Conservation (phyloP, 345 rosid genomes). For the Cardamine occulta region DNA sequence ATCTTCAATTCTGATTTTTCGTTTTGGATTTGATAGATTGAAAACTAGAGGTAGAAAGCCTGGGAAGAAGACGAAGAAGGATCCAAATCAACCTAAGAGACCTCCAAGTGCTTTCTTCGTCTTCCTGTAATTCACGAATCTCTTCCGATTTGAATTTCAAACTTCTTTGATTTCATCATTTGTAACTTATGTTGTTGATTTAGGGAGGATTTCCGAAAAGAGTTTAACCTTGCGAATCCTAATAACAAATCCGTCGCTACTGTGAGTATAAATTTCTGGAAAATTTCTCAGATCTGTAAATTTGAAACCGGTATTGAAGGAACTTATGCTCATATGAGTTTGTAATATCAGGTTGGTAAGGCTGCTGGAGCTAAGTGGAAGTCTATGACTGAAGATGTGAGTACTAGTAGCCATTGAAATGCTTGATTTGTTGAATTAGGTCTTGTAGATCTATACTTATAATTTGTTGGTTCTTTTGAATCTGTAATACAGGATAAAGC, state of each 20-base stretch:
- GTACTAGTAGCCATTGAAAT: constrained; percentile 32
- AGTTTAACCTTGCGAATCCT: constrained; percentile 70
- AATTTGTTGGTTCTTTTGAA: neutral
- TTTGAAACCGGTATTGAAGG: neutral
- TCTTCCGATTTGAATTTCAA: constrained; percentile 5
- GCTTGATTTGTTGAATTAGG: neutral
- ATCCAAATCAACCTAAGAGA: constrained; percentile 90
- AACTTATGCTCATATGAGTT: neutral
- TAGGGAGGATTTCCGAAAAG: constrained; percentile 74
- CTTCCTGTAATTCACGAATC: constrained; percentile 58
- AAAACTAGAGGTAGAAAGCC: constrained; percentile 58
- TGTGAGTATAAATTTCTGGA: constrained; percentile 43
- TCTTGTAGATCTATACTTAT: neutral
- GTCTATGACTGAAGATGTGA: constrained; percentile 63
- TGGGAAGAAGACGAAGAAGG: constrained; percentile 68
- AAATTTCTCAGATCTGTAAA: constrained; percentile 27
- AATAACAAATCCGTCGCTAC: constrained; percentile 81
- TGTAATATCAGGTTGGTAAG: constrained; percentile 63
- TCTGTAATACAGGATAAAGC: constrained; percentile 61
- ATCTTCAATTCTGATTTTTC: neutral
- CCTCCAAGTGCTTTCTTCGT: constrained; percentile 87
- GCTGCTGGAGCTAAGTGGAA: constrained; percentile 89
- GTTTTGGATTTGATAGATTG: constrained; percentile 38
- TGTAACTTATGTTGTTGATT: neutral
- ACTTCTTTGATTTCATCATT: neutral